Evolutionary conservation across 2,329 filamentous ascomycete genomes (phyloP).

Genomic region (Botrytis pseudocinerea): DNA sequence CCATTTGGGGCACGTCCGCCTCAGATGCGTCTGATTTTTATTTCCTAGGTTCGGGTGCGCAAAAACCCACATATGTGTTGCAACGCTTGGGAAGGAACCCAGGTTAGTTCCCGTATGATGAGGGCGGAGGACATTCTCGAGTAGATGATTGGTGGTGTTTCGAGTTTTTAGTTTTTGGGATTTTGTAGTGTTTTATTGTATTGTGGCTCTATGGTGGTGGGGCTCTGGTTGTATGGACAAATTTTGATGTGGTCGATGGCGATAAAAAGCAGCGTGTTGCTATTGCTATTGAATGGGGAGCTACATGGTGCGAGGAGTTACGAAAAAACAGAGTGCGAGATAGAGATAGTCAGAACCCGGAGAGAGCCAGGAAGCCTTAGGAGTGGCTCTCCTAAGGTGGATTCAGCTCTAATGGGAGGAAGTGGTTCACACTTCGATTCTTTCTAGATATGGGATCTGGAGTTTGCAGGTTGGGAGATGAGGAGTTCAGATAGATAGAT

Average conservation of each 20-base stretch:
- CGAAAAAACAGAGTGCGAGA: background rate
- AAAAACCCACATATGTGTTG: slow-evolving; percentile 3
- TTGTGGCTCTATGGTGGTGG: background rate
- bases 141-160: background rate
- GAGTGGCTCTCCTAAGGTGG: slow-evolving; percentile 1
- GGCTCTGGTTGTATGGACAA: too few species aligned
- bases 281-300: background rate
- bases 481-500: background rate
- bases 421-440: background rate
- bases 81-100: slow-evolving; percentile 4
- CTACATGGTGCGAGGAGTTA: too few species aligned
- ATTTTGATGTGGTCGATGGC: background rate
- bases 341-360: background rate
- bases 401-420: slow-evolving; percentile 8
- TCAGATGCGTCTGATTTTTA: background rate
- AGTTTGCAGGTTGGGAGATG: background rate
- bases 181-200: background rate
- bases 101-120: slow-evolving; percentile 4
- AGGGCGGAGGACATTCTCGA: background rate
- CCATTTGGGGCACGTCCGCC: background rate
- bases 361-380: slow-evolving; percentile 6
- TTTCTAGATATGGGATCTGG: background rate
- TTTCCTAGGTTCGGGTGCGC: slow-evolving; percentile 4
- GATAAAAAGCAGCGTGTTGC: background rate
- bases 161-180: background rate